Evolutionary conservation across 805 yeast species (phyloP).

Genomic region (Zygosaccharomyces pseudorouxii): DNA sequence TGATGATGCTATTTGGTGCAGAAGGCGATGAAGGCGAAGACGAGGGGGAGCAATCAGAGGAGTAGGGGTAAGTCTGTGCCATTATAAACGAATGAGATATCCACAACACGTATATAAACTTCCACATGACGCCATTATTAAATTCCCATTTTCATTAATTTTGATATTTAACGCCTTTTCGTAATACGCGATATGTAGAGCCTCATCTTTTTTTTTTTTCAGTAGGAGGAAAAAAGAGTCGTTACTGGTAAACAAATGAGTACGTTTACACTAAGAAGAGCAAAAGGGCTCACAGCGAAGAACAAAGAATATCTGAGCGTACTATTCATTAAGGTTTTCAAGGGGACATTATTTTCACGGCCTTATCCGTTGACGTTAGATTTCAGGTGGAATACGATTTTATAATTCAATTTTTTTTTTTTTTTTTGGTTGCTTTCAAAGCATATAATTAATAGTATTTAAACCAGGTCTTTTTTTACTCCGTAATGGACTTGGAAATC

Average conservation of each 20-base stretch:
- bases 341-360: neutral
- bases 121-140: neutral
- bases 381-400: neutral
- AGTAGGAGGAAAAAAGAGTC: neutral
- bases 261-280: slow-evolving; percentile 2
- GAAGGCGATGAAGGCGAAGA: slow-evolving; percentile 29
- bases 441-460: neutral
- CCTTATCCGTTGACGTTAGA: neutral
- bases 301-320: neutral
- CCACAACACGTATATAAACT: neutral
- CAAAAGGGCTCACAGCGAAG: slow-evolving; percentile 1
- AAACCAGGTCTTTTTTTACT: neutral
- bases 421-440: neutral
- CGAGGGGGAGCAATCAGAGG: slow-evolving; percentile 2
- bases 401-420: neutral
- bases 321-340: neutral
- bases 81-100: neutral
- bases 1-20: slow-evolving; percentile 38
- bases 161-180: neutral
- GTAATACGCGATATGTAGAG: neutral
- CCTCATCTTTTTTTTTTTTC: neutral
- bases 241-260: slow-evolving; percentile 5
- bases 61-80: neutral
- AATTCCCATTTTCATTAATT: neutral
- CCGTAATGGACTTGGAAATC: slow-evolving; percentile 25